Evolutionary conservation across 2,329 filamentous ascomycete genomes (phyloP), one percentile per base, ranked within the genome.

Genomic region (Trichoderma sp.): DNA sequence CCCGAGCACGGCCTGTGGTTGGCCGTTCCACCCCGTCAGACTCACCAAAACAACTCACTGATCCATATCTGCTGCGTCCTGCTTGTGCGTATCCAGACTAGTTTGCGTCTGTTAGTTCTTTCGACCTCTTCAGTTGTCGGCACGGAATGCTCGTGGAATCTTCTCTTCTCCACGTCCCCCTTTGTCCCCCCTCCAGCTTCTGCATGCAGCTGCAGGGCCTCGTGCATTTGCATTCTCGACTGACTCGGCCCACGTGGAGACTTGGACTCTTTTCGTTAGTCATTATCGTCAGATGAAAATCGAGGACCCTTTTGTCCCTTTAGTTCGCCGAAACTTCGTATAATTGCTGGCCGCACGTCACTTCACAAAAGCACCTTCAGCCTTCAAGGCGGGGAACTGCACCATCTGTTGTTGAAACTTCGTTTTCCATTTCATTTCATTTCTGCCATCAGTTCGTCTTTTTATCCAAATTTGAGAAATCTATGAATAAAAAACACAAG

Each of bases 161-260:
- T 35, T 69, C 66, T 56, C 66, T 53, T 38, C 24, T 60, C 50
- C 50, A 56, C 21, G 50, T 56, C 50, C 50, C 50, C 50, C 18
- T 27, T 41, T 56, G 50, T 21, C 18, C 27, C 27, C 12, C 45
- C 50, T 35, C 31, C 60, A 35, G 29, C 18, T 41, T 66, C 35
- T 45, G 50, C 53, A 62, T 71, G 53, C 67, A 31, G 53, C 45
- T 71, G 33, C 53, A 24, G 33, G 53, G 53, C 33, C 35, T 69
- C 21, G 12, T 62, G 67, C 67, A 60, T 71, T 60, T 60, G 67
- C 67, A 62, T 71, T 62, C 24, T 11, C 27, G 50, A 68, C 65
- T 71, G 67, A 71, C 33, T 71, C 67, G 67, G 35, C 53, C 67
- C 50, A 62, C 67, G 53, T 62, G 67, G 67, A 62, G 66, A 56